Conservation (phyloP, 257 asterid genomes). For the Vinca minor region DNA sequence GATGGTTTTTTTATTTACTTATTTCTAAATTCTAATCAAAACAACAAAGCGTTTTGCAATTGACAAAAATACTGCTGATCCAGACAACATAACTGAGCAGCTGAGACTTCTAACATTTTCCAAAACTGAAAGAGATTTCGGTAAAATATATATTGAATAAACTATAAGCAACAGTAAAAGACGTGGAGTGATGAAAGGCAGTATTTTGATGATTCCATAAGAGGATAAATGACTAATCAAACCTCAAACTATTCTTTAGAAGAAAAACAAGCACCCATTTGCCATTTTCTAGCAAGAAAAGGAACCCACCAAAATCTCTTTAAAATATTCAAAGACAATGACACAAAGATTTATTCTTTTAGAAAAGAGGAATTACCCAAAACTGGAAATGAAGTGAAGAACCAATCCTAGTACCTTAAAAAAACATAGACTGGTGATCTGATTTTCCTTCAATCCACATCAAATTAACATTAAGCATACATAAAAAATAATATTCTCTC, state of each 20-base stretch:
- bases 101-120: neutral
- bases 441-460: neutral
- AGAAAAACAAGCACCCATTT: neutral
- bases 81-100: neutral
- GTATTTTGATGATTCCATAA: neutral
- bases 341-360: neutral
- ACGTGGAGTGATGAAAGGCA: no score
- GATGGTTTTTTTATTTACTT: neutral
- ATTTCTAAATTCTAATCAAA: neutral
- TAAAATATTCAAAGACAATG: neutral
- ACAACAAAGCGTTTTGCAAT: neutral
- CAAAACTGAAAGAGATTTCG: neutral
- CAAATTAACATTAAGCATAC: neutral
- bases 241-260: no score
- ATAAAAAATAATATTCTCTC: no score
- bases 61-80: neutral
- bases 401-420: no score
- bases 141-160: neutral
- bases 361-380: neutral
- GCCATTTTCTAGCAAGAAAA: neutral
- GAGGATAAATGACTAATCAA: neutral
- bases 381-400: neutral
- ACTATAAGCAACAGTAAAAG: no score
- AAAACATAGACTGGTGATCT: no score
- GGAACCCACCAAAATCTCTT: neutral